Percentiles rank a stretch among this genome's conserved stretches.
phyloP scores from a whole-genome alignment of 805 yeast species.

The Barnettozyma vustinii region DNA sequence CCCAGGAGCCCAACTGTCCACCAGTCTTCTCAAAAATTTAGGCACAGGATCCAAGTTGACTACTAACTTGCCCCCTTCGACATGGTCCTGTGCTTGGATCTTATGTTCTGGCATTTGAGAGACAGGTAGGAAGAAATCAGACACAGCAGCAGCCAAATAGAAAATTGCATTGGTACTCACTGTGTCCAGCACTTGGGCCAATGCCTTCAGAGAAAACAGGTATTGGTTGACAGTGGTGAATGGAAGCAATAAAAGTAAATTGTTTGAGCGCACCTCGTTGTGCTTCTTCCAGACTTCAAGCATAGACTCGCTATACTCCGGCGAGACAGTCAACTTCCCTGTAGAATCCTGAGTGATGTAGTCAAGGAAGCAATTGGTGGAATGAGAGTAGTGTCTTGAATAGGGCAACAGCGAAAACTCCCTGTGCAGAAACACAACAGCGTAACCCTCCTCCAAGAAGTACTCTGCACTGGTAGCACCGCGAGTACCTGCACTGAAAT shows the following conservation, averaged over 20 bases:
- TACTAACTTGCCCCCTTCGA: constrained; percentile 59
- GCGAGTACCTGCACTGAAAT: constrained; percentile 95
- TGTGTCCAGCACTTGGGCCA: constrained; percentile 54
- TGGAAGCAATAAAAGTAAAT: constrained; percentile 55
- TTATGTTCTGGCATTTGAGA: constrained; percentile 88
- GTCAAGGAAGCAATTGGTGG: constrained; percentile 81
- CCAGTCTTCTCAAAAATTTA: constrained; percentile 80
- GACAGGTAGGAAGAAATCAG: constrained; percentile 89
- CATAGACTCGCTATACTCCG: constrained; percentile 58
- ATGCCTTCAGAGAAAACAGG: constrained; percentile 69
- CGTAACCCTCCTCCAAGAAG: constrained; percentile 78
- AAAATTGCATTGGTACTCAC: constrained; percentile 60
- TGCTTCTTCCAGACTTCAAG: constrained; percentile 52
- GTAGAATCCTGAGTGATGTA: constrained; percentile 48
- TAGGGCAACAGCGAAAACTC: constrained; percentile 90
- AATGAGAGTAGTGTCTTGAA: constrained; percentile 83
- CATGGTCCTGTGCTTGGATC: constrained; percentile 72
- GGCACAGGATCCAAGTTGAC: constrained; percentile 95
- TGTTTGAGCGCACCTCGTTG: constrained; percentile 30
- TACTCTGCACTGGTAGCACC: constrained; percentile 96
- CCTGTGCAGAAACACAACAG: constrained; percentile 88
- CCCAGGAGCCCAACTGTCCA: constrained; percentile 90
- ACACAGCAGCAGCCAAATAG: constrained; percentile 95
- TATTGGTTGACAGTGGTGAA: constrained; percentile 95
- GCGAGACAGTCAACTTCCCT: constrained; percentile 56